Evolutionary conservation across 164 flowering plant genomes (phyloP).

Genomic region (Berberis vulgaris): DNA sequence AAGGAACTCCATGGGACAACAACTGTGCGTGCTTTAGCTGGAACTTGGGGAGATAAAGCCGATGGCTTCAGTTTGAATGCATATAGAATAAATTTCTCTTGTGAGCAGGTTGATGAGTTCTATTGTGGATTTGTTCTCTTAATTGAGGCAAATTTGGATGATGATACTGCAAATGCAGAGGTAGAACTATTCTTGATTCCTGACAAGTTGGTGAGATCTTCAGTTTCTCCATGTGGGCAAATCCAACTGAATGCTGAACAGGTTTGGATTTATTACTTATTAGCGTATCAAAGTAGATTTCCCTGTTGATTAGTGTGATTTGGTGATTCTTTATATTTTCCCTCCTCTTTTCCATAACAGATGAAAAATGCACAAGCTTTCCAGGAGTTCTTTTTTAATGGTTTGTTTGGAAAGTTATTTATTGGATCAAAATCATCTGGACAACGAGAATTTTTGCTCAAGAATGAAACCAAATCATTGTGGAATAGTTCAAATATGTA

Average conservation of each 20-base stretch:
- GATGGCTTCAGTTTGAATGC: constrained; percentile 42
- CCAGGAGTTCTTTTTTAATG: constrained; percentile 81
- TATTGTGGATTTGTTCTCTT: constrained; percentile 75
- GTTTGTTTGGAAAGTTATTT: constrained; percentile 66
- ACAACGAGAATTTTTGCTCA: constrained; percentile 49
- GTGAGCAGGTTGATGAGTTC: constrained; percentile 28
- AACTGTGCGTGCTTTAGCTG: constrained; percentile 44
- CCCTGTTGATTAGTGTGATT: not conserved
- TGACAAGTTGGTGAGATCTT: constrained; percentile 51
- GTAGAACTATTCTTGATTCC: constrained; percentile 53
- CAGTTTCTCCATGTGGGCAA: constrained; percentile 54
- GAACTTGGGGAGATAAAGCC: constrained; percentile 59
- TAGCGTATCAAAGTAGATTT: not conserved
- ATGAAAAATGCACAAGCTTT: constrained; percentile 58
- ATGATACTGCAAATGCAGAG: constrained; percentile 69
- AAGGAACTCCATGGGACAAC: constrained; percentile 88
- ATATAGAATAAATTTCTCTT: constrained; percentile 59
- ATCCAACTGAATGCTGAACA: constrained; percentile 53
- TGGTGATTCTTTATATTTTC: not conserved
- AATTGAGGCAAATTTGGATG: constrained; percentile 64
- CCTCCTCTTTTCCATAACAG: constrained; percentile 24
- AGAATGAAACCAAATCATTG: constrained; percentile 27
- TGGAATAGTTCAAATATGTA: constrained; percentile 71
- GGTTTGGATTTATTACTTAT: constrained; percentile 28
- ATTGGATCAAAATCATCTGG: constrained; percentile 42